Evolutionary conservation across 352 stramenopile genomes (phyloP), one percentile per base, ranked within the genome.

Genomic region (Pythium monospermum): DNA sequence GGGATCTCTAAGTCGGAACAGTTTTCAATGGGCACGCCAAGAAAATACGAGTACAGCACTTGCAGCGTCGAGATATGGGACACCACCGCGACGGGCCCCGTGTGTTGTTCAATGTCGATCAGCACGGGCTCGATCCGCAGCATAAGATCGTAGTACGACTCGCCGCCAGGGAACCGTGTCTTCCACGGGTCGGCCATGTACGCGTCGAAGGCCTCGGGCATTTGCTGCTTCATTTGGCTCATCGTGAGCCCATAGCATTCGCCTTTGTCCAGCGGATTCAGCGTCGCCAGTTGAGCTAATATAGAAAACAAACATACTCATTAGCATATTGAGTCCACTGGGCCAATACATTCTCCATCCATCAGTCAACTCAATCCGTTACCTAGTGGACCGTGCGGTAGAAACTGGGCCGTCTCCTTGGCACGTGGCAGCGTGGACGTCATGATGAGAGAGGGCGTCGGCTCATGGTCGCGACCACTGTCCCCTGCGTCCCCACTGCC

Each of bases 81-180:
- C 25, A 94, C 80, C n/a, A 94, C 78, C 12, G 89, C 52, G 43
- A 94, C 83, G 7, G 83, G 81, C 0, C 81, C 76, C n/a, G 81
- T 91, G 61, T 91, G 80, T 44, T 93, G 81, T 53, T 94, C 84
- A 30, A 98, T 91, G 66, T 97, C 91, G 53, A 97, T 96, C 47
- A 97, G 83, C 39, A 97, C 76, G 25, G 90, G 88, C 53, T 95
- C 78, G 21, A 97, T 65, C 16, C 92, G 84, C 55, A 95, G 66
- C 71, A 97, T 97, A 23, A 98, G 83, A 61, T 98, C 92, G 38
- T 91, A 79, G 65, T 97, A 98, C 7, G 86, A 96, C 69, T 98
- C 92, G 48, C 91, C 92, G 15, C 90, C 89, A 0, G 85, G 86
- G 49, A 92, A 92, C 13, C 82, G 78, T 38, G 82, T 89, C 49